phyloP scores from a whole-genome alignment of 1,139 yeast species.

The Fermentozyma sake region DNA sequence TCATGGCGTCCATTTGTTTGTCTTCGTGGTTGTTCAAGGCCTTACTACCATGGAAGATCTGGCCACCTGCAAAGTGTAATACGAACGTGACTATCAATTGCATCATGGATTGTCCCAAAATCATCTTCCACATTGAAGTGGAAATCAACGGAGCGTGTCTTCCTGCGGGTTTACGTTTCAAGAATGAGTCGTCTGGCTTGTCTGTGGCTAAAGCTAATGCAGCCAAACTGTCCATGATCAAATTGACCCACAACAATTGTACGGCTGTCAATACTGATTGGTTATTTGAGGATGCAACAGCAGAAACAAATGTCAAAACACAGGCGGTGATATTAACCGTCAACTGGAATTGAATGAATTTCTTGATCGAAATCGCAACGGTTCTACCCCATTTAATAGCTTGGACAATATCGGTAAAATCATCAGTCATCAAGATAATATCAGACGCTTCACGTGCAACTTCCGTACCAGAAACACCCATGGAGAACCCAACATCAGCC shows the following conservation, averaged over 20 bases:
- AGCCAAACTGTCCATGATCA: slow-evolving; percentile 97
- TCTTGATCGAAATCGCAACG: slow-evolving; percentile 89
- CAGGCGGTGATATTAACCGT: slow-evolving; percentile 97
- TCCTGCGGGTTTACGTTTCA: slow-evolving; percentile 82
- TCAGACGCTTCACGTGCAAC: slow-evolving; percentile 96
- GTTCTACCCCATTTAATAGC: slow-evolving; percentile 99
- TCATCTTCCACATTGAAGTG: slow-evolving; percentile 98
- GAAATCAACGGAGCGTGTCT: slow-evolving; percentile 77
- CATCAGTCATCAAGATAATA: slow-evolving; percentile 91
- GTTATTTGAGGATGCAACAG: slow-evolving; percentile 77
- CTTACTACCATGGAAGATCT: slow-evolving; percentile 49
- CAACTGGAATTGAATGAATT: slow-evolving; percentile 91
- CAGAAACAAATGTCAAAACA: slow-evolving; percentile 85
- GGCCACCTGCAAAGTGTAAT: slow-evolving; percentile 72
- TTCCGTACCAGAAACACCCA: slow-evolving; percentile 93
- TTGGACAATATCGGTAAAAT: slow-evolving; percentile 89
- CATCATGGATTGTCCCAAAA: slow-evolving; percentile 74
- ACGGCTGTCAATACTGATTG: slow-evolving; percentile 92
- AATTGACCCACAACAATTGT: slow-evolving; percentile 93
- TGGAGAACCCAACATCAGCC: slow-evolving; percentile 91
- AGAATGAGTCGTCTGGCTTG: slow-evolving; percentile 79
- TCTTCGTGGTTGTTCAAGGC: slow-evolving; percentile 41
- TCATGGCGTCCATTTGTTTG: slow-evolving; percentile 71
- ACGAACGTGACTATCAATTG: slow-evolving; percentile 78
- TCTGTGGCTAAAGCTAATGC: slow-evolving; percentile 98